Evolutionary conservation across 1,284 basidiomycete genomes (phyloP).

Genomic region (Papiliotrema laurentii): DNA sequence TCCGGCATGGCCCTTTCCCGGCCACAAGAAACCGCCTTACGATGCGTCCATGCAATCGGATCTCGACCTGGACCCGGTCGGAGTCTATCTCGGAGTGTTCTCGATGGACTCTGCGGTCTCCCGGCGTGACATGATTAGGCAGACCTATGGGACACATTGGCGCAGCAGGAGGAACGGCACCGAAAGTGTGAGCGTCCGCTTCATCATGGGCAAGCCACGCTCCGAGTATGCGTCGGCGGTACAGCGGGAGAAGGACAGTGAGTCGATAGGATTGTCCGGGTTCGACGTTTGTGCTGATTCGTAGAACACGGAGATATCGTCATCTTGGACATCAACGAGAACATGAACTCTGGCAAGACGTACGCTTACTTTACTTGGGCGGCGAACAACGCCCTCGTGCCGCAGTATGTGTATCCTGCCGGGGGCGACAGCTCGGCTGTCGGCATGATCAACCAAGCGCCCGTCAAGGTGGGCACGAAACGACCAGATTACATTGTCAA

Average conservation of each 20-base stretch:
- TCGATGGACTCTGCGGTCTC: constrained; percentile 81
- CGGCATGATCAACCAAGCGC: constrained; percentile 1
- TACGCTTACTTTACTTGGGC: constrained; percentile 57
- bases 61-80: constrained; percentile 79
- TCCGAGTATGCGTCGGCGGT: constrained; percentile 74
- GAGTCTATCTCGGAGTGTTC: constrained; percentile 87
- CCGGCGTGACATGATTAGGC: constrained; percentile 81
- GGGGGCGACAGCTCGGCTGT: background rate
- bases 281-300: background rate
- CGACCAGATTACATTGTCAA: constrained; percentile 85
- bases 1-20: constrained; percentile 45
- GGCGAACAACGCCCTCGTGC: constrained; percentile 84
- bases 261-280: constrained; percentile 44
- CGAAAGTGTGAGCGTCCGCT: constrained; percentile 81
- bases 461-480: constrained; percentile 35
- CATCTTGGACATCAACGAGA: constrained; percentile 52
- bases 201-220: constrained; percentile 82
- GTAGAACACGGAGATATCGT: constrained; percentile 62
- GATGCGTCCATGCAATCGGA: constrained; percentile 18
- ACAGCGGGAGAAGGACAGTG: constrained; percentile 86
- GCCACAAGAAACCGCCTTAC: constrained; percentile 18
- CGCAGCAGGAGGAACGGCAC: constrained; percentile 72
- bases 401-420: constrained; percentile 47
- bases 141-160: constrained; percentile 81
- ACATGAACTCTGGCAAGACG: constrained; percentile 53